Base-by-base conservation (phyloP, 1,284 basidiomycete genomes). In the Puccinia novopanici region DNA sequence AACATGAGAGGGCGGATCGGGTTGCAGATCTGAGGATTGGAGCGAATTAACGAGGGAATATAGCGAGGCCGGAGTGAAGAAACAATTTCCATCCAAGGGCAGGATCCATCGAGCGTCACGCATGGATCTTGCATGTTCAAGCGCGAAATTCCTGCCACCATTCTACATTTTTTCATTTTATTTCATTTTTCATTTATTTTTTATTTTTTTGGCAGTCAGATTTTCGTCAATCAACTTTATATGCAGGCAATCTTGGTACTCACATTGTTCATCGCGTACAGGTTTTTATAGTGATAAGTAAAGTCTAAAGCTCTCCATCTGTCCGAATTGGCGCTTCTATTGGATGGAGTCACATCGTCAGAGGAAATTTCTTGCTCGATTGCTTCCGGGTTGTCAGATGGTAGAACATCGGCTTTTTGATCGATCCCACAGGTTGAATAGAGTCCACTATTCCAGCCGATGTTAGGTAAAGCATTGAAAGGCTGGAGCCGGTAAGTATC, bases 211-310 rank as follows among this genome's bases (percentile, higher is more conserved):
- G n/a, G n/a, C n/a, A n/a, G n/a, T n/a, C n/a, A n/a, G n/a, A n/a
- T n/a, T n/a, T n/a, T n/a, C n/a, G n/a, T n/a, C n/a, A n/a, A n/a
- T n/a, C n/a, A n/a, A n/a, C n/a, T n/a, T n/a, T n/a, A n/a, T n/a
- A n/a, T n/a, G n/a, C n/a, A n/a, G n/a, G n/a, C n/a, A 76, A 40
- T 42, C 27, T 42, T 6, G 19, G n/a, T n/a, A 82, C 84, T 80
- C 61, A 84, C 85, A 67, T 85, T 85, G 81, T 85, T 85, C 82
- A 85, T 85, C 10, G 84, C 84, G 81, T 85, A 85, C 12, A 85
- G 82, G 73, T 85, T 85, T 82, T 85, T 85, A 71, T 84, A 83
- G 78, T 85, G 84, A 50, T 83, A 84, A 61, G 82, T 84, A 13
- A 82, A 85, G 76, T 85, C 85, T 80, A 85, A 82, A 12, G 84